Conservation (phyloP, 345 rosid genomes). For the Populus nigra region DNA sequence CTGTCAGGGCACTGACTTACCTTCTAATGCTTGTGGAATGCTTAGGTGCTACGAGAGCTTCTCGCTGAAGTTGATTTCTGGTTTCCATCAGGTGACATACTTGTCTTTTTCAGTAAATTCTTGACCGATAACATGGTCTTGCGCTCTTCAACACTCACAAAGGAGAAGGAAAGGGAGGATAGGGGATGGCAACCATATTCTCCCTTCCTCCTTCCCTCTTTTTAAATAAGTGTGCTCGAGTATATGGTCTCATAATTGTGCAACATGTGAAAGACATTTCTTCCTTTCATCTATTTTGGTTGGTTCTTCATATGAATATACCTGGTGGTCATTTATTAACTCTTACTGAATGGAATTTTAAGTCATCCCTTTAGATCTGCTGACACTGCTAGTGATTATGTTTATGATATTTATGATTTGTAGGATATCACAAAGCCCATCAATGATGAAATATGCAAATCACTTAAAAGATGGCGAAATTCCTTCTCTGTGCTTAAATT, state of each 20-base stretch:
- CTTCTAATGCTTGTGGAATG: slow-evolving; percentile 18
- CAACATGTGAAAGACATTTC: neutral
- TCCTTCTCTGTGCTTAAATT: slow-evolving; percentile 81
- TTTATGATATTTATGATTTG: slow-evolving; percentile 9
- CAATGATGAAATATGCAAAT: slow-evolving; percentile 67
- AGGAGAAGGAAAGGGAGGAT: neutral
- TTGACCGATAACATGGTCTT: neutral
- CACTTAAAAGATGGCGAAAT: slow-evolving; percentile 76
- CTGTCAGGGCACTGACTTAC: slow-evolving; percentile 1
- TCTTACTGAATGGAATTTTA: neutral
- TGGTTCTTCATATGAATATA: neutral
- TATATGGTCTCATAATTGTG: neutral
- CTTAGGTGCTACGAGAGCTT: slow-evolving; percentile 90
- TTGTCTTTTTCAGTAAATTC: neutral
- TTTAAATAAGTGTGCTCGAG: neutral
- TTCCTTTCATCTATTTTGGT: neutral
- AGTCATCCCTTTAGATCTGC: neutral
- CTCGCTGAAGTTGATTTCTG: slow-evolving; percentile 85
- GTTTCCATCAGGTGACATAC: slow-evolving; percentile 78
- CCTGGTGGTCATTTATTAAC: neutral
- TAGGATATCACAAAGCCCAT: slow-evolving; percentile 90
- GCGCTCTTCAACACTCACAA: neutral
- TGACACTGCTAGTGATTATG: neutral
- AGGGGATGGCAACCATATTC: neutral
- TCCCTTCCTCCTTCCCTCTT: slow-evolving; percentile 1